Percentiles rank a stretch among this genome's conserved stretches.
Evolutionary conservation across 2,329 filamentous ascomycete species (phyloP).

Genomic region (Aspergillus amoenus): DNA sequence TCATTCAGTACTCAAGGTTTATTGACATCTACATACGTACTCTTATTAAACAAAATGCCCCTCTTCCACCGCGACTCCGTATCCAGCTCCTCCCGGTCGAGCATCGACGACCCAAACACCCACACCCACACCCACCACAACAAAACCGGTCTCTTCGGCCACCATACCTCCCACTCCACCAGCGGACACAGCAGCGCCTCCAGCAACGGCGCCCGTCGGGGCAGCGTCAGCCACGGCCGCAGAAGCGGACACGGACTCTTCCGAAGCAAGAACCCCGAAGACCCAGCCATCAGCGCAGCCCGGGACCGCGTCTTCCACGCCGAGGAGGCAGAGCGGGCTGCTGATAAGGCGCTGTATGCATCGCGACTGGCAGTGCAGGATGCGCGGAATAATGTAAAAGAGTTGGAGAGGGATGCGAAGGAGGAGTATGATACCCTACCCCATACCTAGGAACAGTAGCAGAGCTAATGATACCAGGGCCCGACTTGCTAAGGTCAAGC

Average conservation of each 20-base stretch:
- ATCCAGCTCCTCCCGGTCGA: slow-evolving; percentile 24
- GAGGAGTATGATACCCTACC: slow-evolving; percentile 49
- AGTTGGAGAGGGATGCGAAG: slow-evolving; percentile 63
- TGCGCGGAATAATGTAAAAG: slow-evolving; percentile 62
- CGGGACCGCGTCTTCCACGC: slow-evolving; percentile 62
- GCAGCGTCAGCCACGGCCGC: not conserved
- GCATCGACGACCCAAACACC: slow-evolving; percentile 16
- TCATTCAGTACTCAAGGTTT: not conserved
- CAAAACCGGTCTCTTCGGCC: slow-evolving; percentile 33
- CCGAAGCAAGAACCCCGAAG: slow-evolving; percentile 52
- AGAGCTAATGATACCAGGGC: slow-evolving; percentile 35
- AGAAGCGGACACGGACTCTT: slow-evolving; percentile 15
- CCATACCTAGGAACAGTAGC: too few species aligned
- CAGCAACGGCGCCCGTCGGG: not conserved
- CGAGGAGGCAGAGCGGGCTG: slow-evolving; percentile 64
- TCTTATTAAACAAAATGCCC: slow-evolving; percentile 17
- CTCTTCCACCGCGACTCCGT: slow-evolving; percentile 25
- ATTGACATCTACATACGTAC: not conserved
- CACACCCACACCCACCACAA: not conserved
- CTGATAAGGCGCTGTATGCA: slow-evolving; percentile 61
- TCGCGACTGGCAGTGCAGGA: slow-evolving; percentile 61
- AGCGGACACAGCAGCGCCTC: not conserved
- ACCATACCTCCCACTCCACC: slow-evolving; percentile 33
- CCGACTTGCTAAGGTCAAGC: slow-evolving; percentile 65
- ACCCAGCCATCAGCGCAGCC: slow-evolving; percentile 62